Evolutionary conservation across 495 filamentous ascomycete genomes (phyloP).

Genomic region (Hypomontagnella submonticulosa): DNA sequence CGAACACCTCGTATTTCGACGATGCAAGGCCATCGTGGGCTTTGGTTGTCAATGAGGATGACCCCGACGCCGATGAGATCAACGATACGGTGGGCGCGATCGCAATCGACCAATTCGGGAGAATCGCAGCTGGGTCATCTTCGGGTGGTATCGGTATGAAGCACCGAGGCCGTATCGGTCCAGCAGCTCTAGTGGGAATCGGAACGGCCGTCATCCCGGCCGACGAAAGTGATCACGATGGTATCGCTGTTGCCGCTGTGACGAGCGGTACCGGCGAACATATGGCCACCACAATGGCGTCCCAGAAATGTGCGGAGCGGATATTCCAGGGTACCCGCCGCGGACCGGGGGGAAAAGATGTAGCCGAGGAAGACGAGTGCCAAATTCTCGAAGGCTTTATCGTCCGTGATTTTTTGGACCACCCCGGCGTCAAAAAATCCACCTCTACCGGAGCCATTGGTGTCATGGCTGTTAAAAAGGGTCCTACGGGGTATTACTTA

Average conservation of each 20-base stretch:
- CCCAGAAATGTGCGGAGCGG: conserved; percentile 78
- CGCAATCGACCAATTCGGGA: conserved; percentile 83
- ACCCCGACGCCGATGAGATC: conserved; percentile 63
- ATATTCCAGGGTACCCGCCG: conserved; percentile 74
- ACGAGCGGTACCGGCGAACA: conserved; percentile 97
- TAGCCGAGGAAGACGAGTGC: conserved; percentile 75
- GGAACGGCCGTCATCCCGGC: conserved; percentile 86
- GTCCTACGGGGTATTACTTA: conserved; percentile 72
- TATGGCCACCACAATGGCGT: conserved; percentile 91
- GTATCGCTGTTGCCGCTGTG: conserved; percentile 76
- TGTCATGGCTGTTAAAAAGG: conserved; percentile 84
- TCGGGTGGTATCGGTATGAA: conserved; percentile 99
- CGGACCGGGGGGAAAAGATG: conserved; percentile 64
- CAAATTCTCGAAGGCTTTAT: conserved; percentile 77
- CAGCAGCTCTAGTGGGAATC: conserved; percentile 90
- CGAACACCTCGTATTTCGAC: neutral
- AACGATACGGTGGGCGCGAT: conserved; percentile 97
- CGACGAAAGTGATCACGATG: conserved; percentile 64
- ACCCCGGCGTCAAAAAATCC: conserved; percentile 79
- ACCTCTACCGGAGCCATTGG: conserved; percentile 81
- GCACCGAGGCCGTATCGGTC: conserved; percentile 87
- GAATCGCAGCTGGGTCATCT: conserved; percentile 95
- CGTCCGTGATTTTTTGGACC: conserved; percentile 80
- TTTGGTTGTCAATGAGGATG: conserved; percentile 21
- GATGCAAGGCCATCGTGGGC: neutral